A percentile compares a stretch with the other conserved stretches of the same genome.
phyloP scores from a whole-genome alignment of 163 green algal species.

The Trebouxia gelatinosa region DNA sequence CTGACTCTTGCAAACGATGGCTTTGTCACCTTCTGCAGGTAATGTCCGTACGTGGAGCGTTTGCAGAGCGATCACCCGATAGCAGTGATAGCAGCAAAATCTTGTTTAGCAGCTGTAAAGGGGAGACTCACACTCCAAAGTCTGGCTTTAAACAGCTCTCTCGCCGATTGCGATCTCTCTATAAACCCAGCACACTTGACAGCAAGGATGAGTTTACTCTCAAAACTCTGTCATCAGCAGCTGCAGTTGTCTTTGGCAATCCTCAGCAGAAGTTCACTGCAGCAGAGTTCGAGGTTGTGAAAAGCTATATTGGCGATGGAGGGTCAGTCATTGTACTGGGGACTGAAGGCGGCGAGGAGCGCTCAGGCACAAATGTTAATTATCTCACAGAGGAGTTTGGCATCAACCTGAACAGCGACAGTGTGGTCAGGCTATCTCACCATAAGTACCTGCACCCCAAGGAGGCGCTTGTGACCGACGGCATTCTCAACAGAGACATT shows the following conservation, averaged over 20 bases:
- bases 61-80: slow-evolving; percentile 11
- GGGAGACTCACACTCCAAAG: slow-evolving; percentile 35
- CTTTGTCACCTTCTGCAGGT: no score
- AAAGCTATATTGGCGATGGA: slow-evolving; percentile 46
- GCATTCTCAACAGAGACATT: slow-evolving; percentile 76
- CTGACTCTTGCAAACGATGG: no score
- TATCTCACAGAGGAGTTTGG: slow-evolving; percentile 79
- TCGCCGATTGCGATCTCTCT: slow-evolving; percentile 56
- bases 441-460: slow-evolving; percentile 87
- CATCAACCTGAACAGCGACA: slow-evolving; percentile 70
- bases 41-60: slow-evolving; percentile 3
- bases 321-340: slow-evolving; percentile 64
- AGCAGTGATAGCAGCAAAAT: background rate
- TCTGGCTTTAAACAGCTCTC: slow-evolving; percentile 72
- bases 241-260: slow-evolving; percentile 72
- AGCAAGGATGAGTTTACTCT: slow-evolving; percentile 56
- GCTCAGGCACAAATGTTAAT: slow-evolving; percentile 77
- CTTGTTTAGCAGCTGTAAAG: slow-evolving; percentile 26
- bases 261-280: slow-evolving; percentile 67
- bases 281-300: slow-evolving; percentile 14
- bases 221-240: slow-evolving; percentile 50
- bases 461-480: slow-evolving; percentile 74
- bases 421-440: slow-evolving; percentile 11
- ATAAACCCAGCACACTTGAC: slow-evolving; percentile 58
- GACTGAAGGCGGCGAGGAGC: slow-evolving; percentile 62